These are phyloP conservation scores for Cichorium intybus DNA, from an alignment of 140 eudicot species.

Conservation along the genomic window DNA sequence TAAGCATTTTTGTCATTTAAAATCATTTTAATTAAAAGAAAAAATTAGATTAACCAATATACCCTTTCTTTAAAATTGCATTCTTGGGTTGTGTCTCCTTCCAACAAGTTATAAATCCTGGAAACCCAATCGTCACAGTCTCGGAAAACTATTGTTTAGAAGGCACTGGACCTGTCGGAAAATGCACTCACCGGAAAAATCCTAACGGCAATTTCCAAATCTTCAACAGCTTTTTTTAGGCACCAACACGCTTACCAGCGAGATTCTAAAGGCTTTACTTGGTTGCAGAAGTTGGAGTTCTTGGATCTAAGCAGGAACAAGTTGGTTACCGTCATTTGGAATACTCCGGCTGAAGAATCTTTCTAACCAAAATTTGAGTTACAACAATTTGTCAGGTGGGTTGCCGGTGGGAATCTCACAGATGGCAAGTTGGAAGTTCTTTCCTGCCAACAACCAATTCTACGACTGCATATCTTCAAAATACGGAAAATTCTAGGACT, in stretches of 20 bases:
- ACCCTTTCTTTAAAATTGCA: no score
- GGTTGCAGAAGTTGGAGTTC: constrained; percentile 47
- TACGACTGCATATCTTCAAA: constrained; percentile 65
- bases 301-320: constrained; percentile 73
- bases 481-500: constrained; percentile 56
- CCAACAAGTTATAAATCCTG: no score
- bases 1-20: no score
- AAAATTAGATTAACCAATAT: no score
- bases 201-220: constrained; percentile 60
- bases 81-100: no score
- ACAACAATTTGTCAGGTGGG: constrained; percentile 61
- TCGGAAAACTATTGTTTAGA: no score
- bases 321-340: constrained; percentile 61
- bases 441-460: constrained; percentile 66
- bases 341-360: constrained; percentile 50
- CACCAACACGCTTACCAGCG: constrained; percentile 51
- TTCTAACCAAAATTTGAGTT: constrained; percentile 66
- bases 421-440: constrained; percentile 50
- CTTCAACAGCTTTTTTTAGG: constrained; percentile 57
- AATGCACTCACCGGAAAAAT: constrained; percentile 53
- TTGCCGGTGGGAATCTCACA: constrained; percentile 65
- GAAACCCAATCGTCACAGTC: no score
- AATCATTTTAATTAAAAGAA: no score
- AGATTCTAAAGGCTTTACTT: constrained; percentile 57
- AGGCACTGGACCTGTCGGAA: constrained; percentile 76